Evolutionary conservation across 306 rosid species (phyloP).

Genomic region (Mucuna pruriens): DNA sequence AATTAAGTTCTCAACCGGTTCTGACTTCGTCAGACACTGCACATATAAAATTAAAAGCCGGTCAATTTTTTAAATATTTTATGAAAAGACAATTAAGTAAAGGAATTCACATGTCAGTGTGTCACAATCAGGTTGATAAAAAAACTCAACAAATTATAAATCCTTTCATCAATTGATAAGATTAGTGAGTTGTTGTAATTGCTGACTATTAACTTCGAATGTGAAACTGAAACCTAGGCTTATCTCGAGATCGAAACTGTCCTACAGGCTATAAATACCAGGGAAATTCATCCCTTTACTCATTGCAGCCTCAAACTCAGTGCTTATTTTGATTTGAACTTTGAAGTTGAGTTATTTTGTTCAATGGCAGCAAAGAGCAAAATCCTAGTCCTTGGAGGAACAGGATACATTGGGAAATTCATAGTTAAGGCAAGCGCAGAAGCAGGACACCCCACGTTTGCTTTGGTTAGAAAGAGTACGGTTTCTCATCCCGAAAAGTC

Average conservation of each 20-base stretch:
- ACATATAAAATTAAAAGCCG: too few relatives aligned
- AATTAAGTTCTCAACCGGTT: too few relatives aligned
- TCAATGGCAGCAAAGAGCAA: conserved; percentile 46
- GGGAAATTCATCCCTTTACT: not conserved
- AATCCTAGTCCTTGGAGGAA: conserved; percentile 51
- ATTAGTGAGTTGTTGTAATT: too few relatives aligned
- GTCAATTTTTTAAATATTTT: too few relatives aligned
- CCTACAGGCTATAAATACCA: conserved; percentile 33
- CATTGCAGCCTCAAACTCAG: not conserved
- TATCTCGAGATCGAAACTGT: not conserved
- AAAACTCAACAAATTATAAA: not conserved
- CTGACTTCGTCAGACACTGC: too few relatives aligned
- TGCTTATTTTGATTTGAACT: not conserved
- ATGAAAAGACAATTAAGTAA: too few relatives aligned
- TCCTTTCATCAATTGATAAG: not conserved
- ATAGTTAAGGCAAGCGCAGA: conserved; percentile 45
- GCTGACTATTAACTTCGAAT: too few relatives aligned
- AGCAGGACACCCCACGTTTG: conserved; percentile 52
- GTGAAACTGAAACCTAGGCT: not conserved
- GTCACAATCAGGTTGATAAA: not conserved
- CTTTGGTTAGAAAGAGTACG: conserved; percentile 37
- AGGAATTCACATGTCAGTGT: too few relatives aligned
- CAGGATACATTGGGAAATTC: conserved; percentile 50
- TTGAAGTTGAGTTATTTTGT: not conserved
- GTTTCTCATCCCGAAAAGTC: conserved; percentile 42